Evolutionary conservation across 306 rosid genomes (phyloP).

Genomic region (Hippophae gyantsensis): DNA sequence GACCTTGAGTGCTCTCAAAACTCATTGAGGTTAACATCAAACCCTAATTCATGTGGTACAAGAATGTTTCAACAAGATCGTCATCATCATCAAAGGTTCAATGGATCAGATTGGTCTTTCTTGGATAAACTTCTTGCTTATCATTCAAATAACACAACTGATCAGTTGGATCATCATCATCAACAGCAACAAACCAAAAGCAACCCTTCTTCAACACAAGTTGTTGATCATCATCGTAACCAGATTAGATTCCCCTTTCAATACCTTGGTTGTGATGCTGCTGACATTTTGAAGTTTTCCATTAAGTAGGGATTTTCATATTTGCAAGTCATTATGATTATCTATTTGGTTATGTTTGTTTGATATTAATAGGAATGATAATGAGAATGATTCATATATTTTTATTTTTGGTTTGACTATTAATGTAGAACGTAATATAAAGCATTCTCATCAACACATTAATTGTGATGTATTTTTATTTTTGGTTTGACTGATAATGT

Average conservation of each 20-base stretch:
- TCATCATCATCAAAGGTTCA: slow-evolving; percentile 42
- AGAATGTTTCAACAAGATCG: slow-evolving; percentile 1
- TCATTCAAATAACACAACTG: slow-evolving; percentile 13
- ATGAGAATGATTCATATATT: too few species aligned
- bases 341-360: too few species aligned
- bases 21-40: slow-evolving; percentile 49
- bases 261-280: slow-evolving; percentile 48
- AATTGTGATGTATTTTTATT: too few species aligned
- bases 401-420: too few species aligned
- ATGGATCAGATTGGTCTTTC: slow-evolving; percentile 83
- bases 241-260: slow-evolving; percentile 70
- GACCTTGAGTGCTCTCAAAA: slow-evolving; percentile 61
- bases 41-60: background rate
- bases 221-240: slow-evolving; percentile 15
- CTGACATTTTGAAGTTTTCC: slow-evolving; percentile 54
- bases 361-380: too few species aligned
- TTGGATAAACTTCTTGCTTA: slow-evolving; percentile 77
- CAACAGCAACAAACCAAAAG: slow-evolving; percentile 5
- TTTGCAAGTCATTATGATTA: background rate
- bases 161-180: slow-evolving; percentile 17
- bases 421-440: too few species aligned
- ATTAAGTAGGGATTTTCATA: slow-evolving; percentile 23
- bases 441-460: too few species aligned
- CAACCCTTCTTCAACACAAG: slow-evolving; percentile 13
- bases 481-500: too few species aligned